Evolutionary conservation across 768 basidiomycete genomes (phyloP), one percentile per base, ranked within the genome.

Genomic region (Cantharellus anzutake): DNA sequence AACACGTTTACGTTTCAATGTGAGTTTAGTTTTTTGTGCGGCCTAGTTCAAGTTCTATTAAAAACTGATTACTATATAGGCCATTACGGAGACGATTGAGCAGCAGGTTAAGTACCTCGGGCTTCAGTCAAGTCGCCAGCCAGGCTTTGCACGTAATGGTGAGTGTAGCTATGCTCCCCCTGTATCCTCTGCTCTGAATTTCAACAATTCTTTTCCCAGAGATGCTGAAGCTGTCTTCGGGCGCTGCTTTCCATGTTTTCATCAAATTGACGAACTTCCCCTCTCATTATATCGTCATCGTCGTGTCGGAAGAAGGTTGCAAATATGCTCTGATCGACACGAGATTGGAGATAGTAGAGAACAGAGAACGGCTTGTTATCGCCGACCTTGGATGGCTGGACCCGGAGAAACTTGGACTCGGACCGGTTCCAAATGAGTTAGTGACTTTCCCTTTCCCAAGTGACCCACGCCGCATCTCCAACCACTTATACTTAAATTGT

Each of bases 71-170:
- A 51, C 40, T 42, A 20, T 20, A n/a, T 63, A 93, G 91, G 88
- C 88, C 3, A 88, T 92, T 62, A 75, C 79, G 50, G 86, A 90
- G 59, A 75, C 84, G 14, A 79, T 83, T 5, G 88, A 92, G 68
- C 84, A 86, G 68, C 91, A 89, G 66, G 86, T 84, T n/a, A 79
- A 74, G 62, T 84, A 88, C 65, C 78, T 93, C 5, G 91, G 91
- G n/a, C 70, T 91, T 48, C 80, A 81, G 67, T 80, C 78, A 60
- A 84, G 79, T 70, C 79, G 81, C 14, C 70, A 75, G 35, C 79
- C 87, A 41, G 83, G 86, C 64, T 80, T 92, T 62, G 67, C 74
- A 1, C 73, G 68, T 41, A 79, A 83, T 66, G 86, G 87, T 86
- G 35, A 42, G 69, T n/a, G n/a, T 20, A 59, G 51, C 37, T 55